Base-by-base conservation (phyloP, 1,284 basidiomycete genomes). In the Naganishia cerealis region DNA sequence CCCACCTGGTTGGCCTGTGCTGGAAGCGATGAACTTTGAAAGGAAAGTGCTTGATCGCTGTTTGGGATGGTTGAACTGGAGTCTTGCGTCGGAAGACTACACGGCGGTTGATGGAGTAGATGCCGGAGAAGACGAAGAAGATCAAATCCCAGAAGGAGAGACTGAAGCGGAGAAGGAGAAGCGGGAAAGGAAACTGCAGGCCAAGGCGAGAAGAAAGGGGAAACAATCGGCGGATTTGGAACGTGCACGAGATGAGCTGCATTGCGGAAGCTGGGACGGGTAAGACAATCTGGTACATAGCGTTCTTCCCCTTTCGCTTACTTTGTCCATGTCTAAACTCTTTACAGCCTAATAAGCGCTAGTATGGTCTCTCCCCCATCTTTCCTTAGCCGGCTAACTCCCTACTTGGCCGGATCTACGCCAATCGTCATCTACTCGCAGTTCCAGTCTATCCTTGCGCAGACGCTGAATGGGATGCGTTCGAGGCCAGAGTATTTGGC, bases 401-500 rank as follows among this genome's bases (percentile, higher is more conserved):
- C 75, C 15, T 92, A 91, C 77, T 81, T 99, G 1, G 86, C 85
- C 0, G 95, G 95, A 0, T 95, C 93, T 5, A 88, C 89, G 2
- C 88, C 88, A 0, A 88, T 98, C 65, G 90, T 94, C 0, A 87
- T 94, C 13, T 91, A 97, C 74, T 90, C 88, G 72, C 91, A 92
- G 16, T 86, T 90, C 75, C 82, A 88, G 29, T 90, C 92, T 80
- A 89, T 91, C 53, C 82, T 98, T 8, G 84, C 89, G 16, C 89
- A 94, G 67, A 82, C 91, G 1, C 89, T 96, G 74, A 84, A 85
- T 43, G 87, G 86, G 73, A 81, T 95, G 73, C 86, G 91, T 54
- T 81, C 84, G 36, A 78, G 85, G 52, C 86, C 88, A 9, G 82
- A 85, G 71, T 95, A 88, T 71, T 83, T 98, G 24, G 88, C 88